A percentile compares a stretch with the other conserved stretches of the same genome.
Evolutionary conservation across 164 flowering plant species (phyloP).

Genomic region (Sextonia rubra): DNA sequence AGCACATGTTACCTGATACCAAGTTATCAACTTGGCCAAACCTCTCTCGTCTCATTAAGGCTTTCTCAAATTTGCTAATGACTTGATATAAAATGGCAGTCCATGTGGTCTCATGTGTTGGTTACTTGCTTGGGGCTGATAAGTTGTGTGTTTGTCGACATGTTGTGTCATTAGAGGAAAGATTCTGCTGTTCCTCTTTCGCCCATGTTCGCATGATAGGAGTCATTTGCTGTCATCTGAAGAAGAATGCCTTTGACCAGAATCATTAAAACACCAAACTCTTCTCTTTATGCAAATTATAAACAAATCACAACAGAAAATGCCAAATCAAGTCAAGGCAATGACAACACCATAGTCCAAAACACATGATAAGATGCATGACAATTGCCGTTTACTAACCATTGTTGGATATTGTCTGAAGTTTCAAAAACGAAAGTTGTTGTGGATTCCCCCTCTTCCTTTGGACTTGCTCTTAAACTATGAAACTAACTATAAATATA

Average conservation of each 20-base stretch:
- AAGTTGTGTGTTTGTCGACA: conserved; percentile 8
- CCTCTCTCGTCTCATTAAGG: neutral
- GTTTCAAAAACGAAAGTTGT: no score
- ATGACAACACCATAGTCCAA: neutral
- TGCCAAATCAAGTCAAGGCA: neutral
- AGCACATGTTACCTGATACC: neutral
- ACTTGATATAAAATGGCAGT: conserved; percentile 5
- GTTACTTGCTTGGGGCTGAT: conserved; percentile 21
- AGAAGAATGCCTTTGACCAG: neutral
- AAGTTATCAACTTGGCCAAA: neutral
- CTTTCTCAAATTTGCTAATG: neutral
- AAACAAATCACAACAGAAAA: neutral
- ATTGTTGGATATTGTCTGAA: no score
- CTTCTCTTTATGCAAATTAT: neutral
- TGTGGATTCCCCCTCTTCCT: no score
- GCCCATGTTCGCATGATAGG: neutral
- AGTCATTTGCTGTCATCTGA: neutral
- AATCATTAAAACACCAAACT: neutral
- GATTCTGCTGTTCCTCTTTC: neutral
- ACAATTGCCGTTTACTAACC: no score
- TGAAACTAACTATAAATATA: no score
- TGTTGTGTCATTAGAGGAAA: conserved; percentile 5
- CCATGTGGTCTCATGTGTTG: conserved; percentile 57
- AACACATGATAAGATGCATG: no score
- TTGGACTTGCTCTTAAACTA: no score